phyloP scores from a whole-genome alignment of 257 asterid genomes.

The Agastache rugosa region DNA sequence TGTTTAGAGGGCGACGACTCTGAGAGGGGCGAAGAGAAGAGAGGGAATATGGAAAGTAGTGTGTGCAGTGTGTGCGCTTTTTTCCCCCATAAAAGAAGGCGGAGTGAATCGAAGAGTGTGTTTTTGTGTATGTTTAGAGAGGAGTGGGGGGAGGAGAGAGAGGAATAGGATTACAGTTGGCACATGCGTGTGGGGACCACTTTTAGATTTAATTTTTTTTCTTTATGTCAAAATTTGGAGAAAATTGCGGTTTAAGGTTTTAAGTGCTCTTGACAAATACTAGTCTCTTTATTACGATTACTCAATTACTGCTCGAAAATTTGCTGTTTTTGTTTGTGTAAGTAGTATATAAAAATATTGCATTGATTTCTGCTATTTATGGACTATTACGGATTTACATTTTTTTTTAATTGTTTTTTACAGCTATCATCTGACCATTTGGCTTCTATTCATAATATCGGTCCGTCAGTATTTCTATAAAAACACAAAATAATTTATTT shows the following conservation, averaged over 20 bases:
- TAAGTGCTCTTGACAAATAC: not conserved
- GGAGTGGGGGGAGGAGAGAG: not conserved
- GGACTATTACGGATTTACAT: not conserved
- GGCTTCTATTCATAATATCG: not conserved
- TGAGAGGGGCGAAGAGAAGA: too few species aligned
- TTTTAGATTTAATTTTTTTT: not conserved
- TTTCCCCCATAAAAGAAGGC: slow-evolving; percentile 15
- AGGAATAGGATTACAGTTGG: slow-evolving; percentile 41
- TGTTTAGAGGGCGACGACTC: too few species aligned
- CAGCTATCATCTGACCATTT: not conserved
- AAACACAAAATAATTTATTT: not conserved
- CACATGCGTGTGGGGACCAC: slow-evolving; percentile 51
- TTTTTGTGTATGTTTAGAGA: slow-evolving; percentile 5
- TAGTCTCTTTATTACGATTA: not conserved
- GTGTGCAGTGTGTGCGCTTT: slow-evolving; percentile 26
- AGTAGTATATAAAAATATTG: not conserved
- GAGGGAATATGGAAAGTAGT: slow-evolving; percentile 23
- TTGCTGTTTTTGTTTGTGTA: not conserved
- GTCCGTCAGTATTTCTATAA: not conserved
- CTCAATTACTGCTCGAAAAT: not conserved
- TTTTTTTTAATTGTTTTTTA: not conserved
- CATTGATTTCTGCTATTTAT: not conserved
- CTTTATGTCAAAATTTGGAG: not conserved
- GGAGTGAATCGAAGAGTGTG: slow-evolving; percentile 3
- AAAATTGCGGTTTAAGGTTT: not conserved